A percentile compares a stretch with the other conserved stretches of the same genome.
These are phyloP conservation scores for Alternaria dauci DNA, from an alignment of 2,329 filamentous ascomycete genomes.

Conservation along the genomic window DNA sequence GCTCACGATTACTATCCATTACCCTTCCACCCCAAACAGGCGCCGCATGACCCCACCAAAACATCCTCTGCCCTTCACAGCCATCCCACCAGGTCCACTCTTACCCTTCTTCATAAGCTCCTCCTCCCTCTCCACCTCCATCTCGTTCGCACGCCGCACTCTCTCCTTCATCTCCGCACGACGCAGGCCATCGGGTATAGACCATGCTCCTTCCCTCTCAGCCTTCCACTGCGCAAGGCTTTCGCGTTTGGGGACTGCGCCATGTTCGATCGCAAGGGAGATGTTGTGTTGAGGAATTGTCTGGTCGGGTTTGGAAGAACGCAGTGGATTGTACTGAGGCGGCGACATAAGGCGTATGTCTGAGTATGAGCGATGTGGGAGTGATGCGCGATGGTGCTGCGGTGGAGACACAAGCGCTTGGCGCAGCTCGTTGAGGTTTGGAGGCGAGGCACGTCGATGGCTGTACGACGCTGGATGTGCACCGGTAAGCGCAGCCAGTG, in stretches of 20 bases:
- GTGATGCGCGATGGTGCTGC: not conserved
- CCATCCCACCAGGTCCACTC: not conserved
- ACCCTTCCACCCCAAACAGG: not conserved
- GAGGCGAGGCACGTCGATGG: not conserved
- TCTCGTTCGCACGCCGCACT: constrained; percentile 40
- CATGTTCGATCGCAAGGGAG: not conserved
- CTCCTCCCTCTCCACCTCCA: constrained; percentile 36
- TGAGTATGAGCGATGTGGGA: not conserved
- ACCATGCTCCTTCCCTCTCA: constrained; percentile 32
- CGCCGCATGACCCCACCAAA: constrained; percentile 9
- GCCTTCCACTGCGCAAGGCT: constrained; percentile 33
- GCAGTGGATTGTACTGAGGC: not conserved
- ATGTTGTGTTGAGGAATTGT: not conserved
- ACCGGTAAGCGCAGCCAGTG: constrained; percentile 12
- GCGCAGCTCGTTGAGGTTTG: not conserved
- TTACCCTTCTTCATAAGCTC: constrained; percentile 20
- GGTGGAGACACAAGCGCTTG: not conserved
- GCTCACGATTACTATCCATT: not conserved
- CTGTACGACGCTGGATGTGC: not conserved
- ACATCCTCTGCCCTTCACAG: constrained; percentile 2
- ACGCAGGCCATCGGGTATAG: constrained; percentile 8
- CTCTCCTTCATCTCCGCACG: constrained; percentile 34
- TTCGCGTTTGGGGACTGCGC: constrained; percentile 29
- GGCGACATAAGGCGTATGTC: not conserved
- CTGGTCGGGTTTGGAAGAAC: accelerated